Percentiles rank a stretch among this genome's conserved stretches.
Evolutionary conservation across 768 basidiomycete genomes (phyloP).

Genomic region (Kwoniella shandongensis): DNA sequence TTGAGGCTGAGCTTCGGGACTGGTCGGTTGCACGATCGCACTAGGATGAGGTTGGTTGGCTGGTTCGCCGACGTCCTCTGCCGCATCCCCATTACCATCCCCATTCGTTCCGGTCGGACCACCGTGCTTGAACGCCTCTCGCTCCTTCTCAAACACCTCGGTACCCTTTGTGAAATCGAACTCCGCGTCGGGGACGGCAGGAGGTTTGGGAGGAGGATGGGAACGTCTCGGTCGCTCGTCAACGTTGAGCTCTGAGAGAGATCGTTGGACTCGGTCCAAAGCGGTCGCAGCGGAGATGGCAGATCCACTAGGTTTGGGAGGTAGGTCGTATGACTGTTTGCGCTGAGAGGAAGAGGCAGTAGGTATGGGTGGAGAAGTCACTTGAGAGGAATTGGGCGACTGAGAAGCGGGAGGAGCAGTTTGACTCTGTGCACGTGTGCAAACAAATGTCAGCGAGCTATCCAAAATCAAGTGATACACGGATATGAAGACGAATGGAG

Average conservation of each 20-base stretch:
- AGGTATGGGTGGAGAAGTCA: slow-evolving; percentile 3
- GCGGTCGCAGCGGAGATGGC: slow-evolving; percentile 36
- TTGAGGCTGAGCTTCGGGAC: slow-evolving; percentile 2
- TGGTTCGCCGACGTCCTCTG: slow-evolving; percentile 20
- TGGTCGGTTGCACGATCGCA: slow-evolving; percentile 19
- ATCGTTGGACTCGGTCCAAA: slow-evolving; percentile 44
- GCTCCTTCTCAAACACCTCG: slow-evolving; percentile 34
- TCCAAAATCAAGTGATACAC: not conserved
- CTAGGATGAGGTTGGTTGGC: slow-evolving; percentile 29
- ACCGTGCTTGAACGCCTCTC: slow-evolving; percentile 16
- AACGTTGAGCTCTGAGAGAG: slow-evolving; percentile 38
- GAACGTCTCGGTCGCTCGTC: slow-evolving; percentile 13
- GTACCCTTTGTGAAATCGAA: slow-evolving; percentile 45
- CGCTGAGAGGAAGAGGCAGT: slow-evolving; percentile 13
- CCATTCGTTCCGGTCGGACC: slow-evolving; percentile 7
- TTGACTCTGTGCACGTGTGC: slow-evolving; percentile 13
- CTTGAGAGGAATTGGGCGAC: slow-evolving; percentile 5
- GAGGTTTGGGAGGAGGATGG: slow-evolving; percentile 11
- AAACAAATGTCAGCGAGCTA: slow-evolving; percentile 11
- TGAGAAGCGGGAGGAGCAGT: slow-evolving; percentile 14
- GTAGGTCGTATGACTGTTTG: slow-evolving; percentile 24
- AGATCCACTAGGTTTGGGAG: slow-evolving; percentile 26
- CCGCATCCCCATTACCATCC: slow-evolving; percentile 13
- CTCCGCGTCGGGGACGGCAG: slow-evolving; percentile 42
- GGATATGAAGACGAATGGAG: slow-evolving; percentile 4